Conservation (phyloP, 805 yeast genomes). For the Saccharomycopsis guyanensis region DNA sequence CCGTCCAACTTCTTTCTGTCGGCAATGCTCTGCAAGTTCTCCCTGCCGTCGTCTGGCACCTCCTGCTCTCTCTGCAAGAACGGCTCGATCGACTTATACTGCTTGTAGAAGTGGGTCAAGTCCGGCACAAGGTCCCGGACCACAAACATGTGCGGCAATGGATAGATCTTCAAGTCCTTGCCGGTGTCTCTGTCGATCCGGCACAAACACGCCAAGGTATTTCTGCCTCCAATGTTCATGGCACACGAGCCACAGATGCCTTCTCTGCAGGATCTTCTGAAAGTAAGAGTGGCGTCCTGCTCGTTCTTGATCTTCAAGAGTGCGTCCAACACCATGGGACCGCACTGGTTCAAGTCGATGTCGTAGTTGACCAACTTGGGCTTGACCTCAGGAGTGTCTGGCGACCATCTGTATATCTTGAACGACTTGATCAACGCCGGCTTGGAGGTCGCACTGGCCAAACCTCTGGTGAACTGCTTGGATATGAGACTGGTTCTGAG, state of each 20-base stretch:
- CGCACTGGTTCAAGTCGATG: conserved; percentile 83
- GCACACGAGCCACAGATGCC: conserved; percentile 99
- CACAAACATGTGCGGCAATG: conserved; percentile 96
- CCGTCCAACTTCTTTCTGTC: conserved; percentile 97
- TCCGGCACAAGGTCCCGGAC: conserved; percentile 97
- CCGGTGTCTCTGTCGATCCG: conserved; percentile 75
- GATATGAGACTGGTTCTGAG: conserved; percentile 6
- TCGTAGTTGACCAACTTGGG: conserved; percentile 80
- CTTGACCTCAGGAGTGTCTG: conserved; percentile 89
- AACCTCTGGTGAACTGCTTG: conserved; percentile 7
- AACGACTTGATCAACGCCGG: conserved; percentile 67
- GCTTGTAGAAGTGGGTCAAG: conserved; percentile 95
- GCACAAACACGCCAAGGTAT: conserved; percentile 95
- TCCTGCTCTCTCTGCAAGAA: conserved; percentile 72
- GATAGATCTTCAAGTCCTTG: conserved; percentile 82
- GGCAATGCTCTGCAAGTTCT: conserved; percentile 80
- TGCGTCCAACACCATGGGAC: conserved; percentile 98
- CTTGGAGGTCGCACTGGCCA: conserved; percentile 43
- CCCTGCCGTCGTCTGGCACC: conserved; percentile 84
- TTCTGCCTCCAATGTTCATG: conserved; percentile 97
- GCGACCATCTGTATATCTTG: conserved; percentile 96
- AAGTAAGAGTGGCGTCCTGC: conserved; percentile 90
- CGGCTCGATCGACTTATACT: conserved; percentile 96
- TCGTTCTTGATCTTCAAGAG: conserved; percentile 91
- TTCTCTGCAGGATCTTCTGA: conserved; percentile 98